Evolutionary conservation across 805 yeast genomes (phyloP).

Genomic region (Saccharomycopsis javanensis): DNA sequence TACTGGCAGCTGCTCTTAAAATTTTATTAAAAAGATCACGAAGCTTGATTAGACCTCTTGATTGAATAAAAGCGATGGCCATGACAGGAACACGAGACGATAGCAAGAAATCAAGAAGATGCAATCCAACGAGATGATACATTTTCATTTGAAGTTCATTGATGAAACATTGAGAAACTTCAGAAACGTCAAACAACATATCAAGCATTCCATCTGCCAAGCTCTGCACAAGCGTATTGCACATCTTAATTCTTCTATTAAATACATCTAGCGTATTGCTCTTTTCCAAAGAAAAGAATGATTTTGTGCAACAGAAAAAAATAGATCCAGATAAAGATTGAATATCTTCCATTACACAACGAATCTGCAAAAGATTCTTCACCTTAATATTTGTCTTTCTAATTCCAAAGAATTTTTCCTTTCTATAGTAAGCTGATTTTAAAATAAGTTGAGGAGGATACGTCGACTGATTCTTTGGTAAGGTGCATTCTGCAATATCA

Average conservation of each 20-base stretch:
- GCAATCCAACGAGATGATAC: conserved; percentile 29
- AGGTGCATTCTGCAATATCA: conserved; percentile 36
- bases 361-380: conserved; percentile 51
- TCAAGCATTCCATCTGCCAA: conserved; percentile 22
- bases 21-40: conserved; percentile 25
- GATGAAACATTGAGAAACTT: not conserved
- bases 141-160: conserved; percentile 19
- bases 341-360: conserved; percentile 32
- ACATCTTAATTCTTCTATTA: not conserved
- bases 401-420: conserved; percentile 1
- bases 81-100: not conserved
- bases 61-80: conserved; percentile 41
- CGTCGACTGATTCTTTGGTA: conserved; percentile 21
- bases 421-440: conserved; percentile 11
- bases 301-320: not conserved
- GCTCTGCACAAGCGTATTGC: not conserved
- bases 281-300: not conserved
- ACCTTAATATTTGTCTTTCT: conserved; percentile 46
- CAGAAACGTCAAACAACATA: not conserved
- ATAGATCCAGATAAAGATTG: conserved; percentile 9
- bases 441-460: conserved; percentile 37
- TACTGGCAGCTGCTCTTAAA: conserved; percentile 21
- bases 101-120: conserved; percentile 27
- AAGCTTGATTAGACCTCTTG: conserved; percentile 35
- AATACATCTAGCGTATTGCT: not conserved